A percentile compares a stretch with the other conserved stretches of the same genome.
These are phyloP conservation scores for Paraleonurus japonicus DNA, from an alignment of 257 asterid genomes.

Conservation along the genomic window DNA sequence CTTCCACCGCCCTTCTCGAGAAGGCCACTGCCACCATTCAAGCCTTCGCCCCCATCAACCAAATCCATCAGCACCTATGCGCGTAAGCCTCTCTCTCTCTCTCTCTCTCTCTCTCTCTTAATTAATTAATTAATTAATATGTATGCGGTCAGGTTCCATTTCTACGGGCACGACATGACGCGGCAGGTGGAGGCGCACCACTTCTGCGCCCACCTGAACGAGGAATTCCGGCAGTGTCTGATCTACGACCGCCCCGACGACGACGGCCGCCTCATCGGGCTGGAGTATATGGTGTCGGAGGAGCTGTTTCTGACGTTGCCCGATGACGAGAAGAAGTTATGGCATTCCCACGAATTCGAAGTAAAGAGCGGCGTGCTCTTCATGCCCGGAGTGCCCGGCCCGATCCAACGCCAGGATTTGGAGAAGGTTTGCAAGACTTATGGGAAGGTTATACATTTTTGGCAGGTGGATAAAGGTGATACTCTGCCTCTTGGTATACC, in stretches of 20 bases:
- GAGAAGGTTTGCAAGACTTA: slow-evolving; percentile 66
- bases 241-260: slow-evolving; percentile 70
- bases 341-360: slow-evolving; percentile 92
- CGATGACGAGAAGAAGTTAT: slow-evolving; percentile 67
- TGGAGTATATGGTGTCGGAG: slow-evolving; percentile 67
- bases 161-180: slow-evolving; percentile 85
- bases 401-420: slow-evolving; percentile 64
- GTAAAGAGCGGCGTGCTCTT: slow-evolving; percentile 84
- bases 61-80: slow-evolving; percentile 96
- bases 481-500: slow-evolving; percentile 76
- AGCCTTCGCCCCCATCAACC: slow-evolving; percentile 77
- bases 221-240: slow-evolving; percentile 84
- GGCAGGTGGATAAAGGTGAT: slow-evolving; percentile 90
- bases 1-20: slow-evolving; percentile 65
- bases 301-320: slow-evolving; percentile 66
- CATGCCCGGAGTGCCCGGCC: slow-evolving; percentile 74
- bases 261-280: slow-evolving; percentile 69
- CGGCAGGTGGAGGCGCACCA: slow-evolving; percentile 98
- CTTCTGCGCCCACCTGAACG: slow-evolving; percentile 73
- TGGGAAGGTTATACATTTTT: slow-evolving; percentile 74
- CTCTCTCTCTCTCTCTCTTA: too few species aligned
- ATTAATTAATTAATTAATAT: too few species aligned
- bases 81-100: slow-evolving; percentile 39
- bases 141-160: too few species aligned
- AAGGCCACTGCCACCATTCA: slow-evolving; percentile 80